Percentiles rank a stretch among this genome's conserved stretches.
These are phyloP conservation scores for Aschersonia sp. DNA, from an alignment of 2,329 filamentous ascomycete genomes.

Conservation along the genomic window DNA sequence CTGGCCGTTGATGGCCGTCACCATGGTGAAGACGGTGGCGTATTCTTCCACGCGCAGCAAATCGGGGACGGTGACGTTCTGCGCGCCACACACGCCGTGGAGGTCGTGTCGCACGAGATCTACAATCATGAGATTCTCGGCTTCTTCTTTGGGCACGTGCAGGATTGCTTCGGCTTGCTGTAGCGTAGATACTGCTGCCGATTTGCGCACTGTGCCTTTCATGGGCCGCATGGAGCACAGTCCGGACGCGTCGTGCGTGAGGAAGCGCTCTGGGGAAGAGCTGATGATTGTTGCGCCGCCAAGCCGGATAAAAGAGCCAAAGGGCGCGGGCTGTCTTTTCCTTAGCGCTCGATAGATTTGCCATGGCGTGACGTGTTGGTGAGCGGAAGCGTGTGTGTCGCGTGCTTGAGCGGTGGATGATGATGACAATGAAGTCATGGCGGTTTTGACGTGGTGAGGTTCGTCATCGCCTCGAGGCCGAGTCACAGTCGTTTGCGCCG, in stretches of 20 bases:
- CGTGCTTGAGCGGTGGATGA: no score
- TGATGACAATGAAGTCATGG: neutral
- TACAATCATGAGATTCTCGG: slow-evolving; percentile 97
- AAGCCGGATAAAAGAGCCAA: slow-evolving; percentile 69
- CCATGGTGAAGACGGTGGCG: slow-evolving; percentile 80
- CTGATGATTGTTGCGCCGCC: slow-evolving; percentile 58
- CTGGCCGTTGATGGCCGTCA: slow-evolving; percentile 69
- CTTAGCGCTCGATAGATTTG: slow-evolving; percentile 58
- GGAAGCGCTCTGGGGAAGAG: slow-evolving; percentile 80
- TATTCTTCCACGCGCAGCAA: slow-evolving; percentile 85
- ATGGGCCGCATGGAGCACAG: slow-evolving; percentile 76
- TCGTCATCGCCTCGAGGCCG: slow-evolving; percentile 27
- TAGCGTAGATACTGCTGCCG: slow-evolving; percentile 47
- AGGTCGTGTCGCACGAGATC: slow-evolving; percentile 92
- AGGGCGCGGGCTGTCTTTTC: slow-evolving; percentile 63
- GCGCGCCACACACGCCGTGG: slow-evolving; percentile 66
- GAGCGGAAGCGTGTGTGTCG: neutral
- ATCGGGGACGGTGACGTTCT: slow-evolving; percentile 58
- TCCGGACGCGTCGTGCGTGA: slow-evolving; percentile 40
- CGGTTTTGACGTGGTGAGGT: slow-evolving; percentile 13
- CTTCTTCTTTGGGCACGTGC: slow-evolving; percentile 73
- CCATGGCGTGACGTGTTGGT: slow-evolving; percentile 36
- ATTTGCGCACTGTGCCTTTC: slow-evolving; percentile 90
- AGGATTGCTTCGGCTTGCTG: slow-evolving; percentile 59
- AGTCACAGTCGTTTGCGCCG: slow-evolving; percentile 54